phyloP scores from a whole-genome alignment of 352 stramenopile species.

The Globisporangium acanthophoron region DNA sequence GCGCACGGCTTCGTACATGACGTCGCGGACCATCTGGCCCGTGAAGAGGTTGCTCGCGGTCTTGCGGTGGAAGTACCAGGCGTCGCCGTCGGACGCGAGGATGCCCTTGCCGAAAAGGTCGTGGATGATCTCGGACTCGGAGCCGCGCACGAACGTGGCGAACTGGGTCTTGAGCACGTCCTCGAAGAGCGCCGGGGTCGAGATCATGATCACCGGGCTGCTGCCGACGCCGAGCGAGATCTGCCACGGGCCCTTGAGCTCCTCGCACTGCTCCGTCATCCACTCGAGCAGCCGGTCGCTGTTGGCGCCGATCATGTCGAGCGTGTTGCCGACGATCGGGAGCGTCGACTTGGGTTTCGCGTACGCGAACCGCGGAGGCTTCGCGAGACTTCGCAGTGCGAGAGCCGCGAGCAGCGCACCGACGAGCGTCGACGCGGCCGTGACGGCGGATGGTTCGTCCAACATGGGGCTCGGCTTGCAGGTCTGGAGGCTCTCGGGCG shows the following conservation, averaged over 20 bases:
- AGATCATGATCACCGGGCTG: slow-evolving; percentile 17
- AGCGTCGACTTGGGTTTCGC: neutral
- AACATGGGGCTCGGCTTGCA: too few relatives aligned
- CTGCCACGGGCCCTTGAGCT: slow-evolving; percentile 22
- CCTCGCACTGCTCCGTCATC: slow-evolving; percentile 16
- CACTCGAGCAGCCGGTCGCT: slow-evolving; percentile 23
- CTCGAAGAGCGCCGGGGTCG: slow-evolving; percentile 22
- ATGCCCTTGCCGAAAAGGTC: slow-evolving; percentile 34
- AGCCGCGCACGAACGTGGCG: slow-evolving; percentile 27
- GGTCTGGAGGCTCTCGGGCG: too few relatives aligned
- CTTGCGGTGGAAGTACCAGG: slow-evolving; percentile 46
- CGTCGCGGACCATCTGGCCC: slow-evolving; percentile 24
- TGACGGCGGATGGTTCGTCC: too few relatives aligned
- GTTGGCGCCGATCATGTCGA: slow-evolving; percentile 17
- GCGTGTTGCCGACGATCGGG: slow-evolving; percentile 15
- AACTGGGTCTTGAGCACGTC: slow-evolving; percentile 35
- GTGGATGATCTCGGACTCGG: slow-evolving; percentile 16
- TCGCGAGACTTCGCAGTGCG: too few relatives aligned
- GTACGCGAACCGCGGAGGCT: too few relatives aligned
- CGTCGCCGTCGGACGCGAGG: slow-evolving; percentile 28
- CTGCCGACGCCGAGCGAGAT: slow-evolving; percentile 21
- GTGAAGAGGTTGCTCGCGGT: slow-evolving; percentile 45
- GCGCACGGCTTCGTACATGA: slow-evolving; percentile 18
- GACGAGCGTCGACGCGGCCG: too few relatives aligned
- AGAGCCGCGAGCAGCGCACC: too few relatives aligned